Evolutionary conservation across 169 alveolate species (phyloP), one percentile per base, ranked within the genome.

Genomic region (Eimeria praecox): DNA sequence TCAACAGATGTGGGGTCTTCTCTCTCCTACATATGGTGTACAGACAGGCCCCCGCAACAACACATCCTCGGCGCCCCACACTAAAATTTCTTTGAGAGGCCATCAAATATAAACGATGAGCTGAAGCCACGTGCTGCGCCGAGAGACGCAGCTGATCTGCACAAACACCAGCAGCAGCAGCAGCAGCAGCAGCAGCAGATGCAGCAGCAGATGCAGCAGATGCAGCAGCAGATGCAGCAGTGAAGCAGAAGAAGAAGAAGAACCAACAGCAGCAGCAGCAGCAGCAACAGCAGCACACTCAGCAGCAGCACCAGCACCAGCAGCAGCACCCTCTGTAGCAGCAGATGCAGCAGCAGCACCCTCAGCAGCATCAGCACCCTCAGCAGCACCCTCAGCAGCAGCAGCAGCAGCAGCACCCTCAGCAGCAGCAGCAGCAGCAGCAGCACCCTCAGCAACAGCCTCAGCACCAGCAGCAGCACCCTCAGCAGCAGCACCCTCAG

Each of bases 11-110:
- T 3, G 99, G 99, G 9, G 99, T 97, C 96, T 98, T 97, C 95
- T 98, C 99, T n/a, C 99, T 90, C 59, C 99, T 97, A 95, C 99
- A 99, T 46, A 98, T 98, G 24, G 99, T 98, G 97, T 99, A 99
- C 27, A 99, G 97, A 94, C 99, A 98, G 30, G 99, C 99, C 18
- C 99, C 98, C 40, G 99, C 99, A 9, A 99, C 99, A 87, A 98
- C 98, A 90, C 96, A 96, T 71, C 98, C 98, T 80, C 98, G 98
- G 88, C 99, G 96, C 1, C 99, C 99, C 97, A 98, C 97, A 20
- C 99, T 98, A 90, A 99, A 99, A 94, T 98, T 98, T 64, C 99
- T 97, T 94, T 99, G 99, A 27, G 98, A 98, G 22, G 99, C 99
- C 98, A 99, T 97, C 49, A 98, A 95, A 95, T 98, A 99, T 38